These are phyloP conservation scores for Hebeloma cylindrosporum DNA, from an alignment of 768 basidiomycete species.

Conservation along the genomic window DNA sequence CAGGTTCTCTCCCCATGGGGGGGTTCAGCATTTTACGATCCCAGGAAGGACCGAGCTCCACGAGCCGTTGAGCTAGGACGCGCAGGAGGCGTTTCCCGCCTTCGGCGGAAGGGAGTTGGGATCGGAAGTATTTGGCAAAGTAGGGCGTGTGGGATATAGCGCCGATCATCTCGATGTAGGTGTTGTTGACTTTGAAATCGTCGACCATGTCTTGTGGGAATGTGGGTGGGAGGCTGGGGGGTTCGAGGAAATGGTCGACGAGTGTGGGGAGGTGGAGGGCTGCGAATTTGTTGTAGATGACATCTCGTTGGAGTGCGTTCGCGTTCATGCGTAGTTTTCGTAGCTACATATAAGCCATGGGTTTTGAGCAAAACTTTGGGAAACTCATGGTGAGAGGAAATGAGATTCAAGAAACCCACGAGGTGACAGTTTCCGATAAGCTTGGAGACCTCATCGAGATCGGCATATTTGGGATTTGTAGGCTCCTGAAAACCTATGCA, in stretches of 20 bases:
- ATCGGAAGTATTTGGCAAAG: constrained; percentile 28
- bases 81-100: constrained; percentile 22
- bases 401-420: constrained; percentile 5
- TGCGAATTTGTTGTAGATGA: constrained; percentile 26
- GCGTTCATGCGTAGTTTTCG: constrained; percentile 15
- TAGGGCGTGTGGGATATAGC: constrained; percentile 25
- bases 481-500: constrained; percentile 6
- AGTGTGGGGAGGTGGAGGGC: constrained; percentile 26
- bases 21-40: constrained; percentile 21
- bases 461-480: background rate
- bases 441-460: constrained; percentile 18
- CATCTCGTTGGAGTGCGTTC: constrained; percentile 20
- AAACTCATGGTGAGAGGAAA: no score
- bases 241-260: constrained; percentile 23
- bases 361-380: background rate
- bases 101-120: constrained; percentile 17
- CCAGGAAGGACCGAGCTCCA: constrained; percentile 21
- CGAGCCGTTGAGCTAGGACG: constrained; percentile 22
- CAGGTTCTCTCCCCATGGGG: constrained; percentile 16
- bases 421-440: constrained; percentile 15
- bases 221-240: constrained; percentile 11
- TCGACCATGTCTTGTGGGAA: constrained; percentile 12
- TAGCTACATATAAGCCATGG: constrained; percentile 10
- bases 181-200: constrained; percentile 24
- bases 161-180: constrained; percentile 24